Conservation (phyloP, 208 protist species). For the Wallacemonas sp. region DNA sequence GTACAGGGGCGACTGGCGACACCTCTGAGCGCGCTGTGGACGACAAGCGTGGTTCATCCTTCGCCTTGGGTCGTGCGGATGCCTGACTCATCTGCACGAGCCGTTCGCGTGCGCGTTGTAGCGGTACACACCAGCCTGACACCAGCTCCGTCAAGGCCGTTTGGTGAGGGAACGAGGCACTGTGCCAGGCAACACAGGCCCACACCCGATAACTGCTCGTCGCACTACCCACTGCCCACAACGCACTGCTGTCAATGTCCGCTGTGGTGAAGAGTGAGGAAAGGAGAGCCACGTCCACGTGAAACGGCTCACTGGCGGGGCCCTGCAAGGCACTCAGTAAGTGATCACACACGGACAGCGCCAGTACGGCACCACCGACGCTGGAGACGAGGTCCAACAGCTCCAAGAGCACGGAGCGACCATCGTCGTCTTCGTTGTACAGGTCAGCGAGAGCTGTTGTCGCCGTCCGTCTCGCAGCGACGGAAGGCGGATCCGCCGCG, state of each 20-base stretch:
- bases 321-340: neutral
- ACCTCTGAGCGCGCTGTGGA: no score
- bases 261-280: slow-evolving; percentile 16
- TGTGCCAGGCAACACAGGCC: slow-evolving; percentile 59
- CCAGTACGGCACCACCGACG: neutral
- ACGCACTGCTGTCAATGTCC: slow-evolving; percentile 1
- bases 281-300: slow-evolving; percentile 2
- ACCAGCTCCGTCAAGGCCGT: slow-evolving; percentile 23
- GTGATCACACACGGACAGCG: neutral
- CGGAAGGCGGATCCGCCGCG: no score
- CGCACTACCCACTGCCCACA: slow-evolving; percentile 41
- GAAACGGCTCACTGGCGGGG: neutral
- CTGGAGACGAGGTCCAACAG: neutral
- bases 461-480: neutral
- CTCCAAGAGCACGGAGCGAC: neutral
- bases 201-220: slow-evolving; percentile 65
- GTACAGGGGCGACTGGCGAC: no score
- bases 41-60: no score
- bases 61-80: no score
- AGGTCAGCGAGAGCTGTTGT: neutral
- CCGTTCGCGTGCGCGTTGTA: neutral
- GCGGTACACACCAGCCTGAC: slow-evolving; percentile 19
- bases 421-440: neutral
- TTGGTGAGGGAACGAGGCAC: slow-evolving; percentile 63
- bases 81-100: neutral